Evolutionary conservation across 2,329 filamentous ascomycete species (phyloP).

Genomic region (Rhynchosporium graminicola): DNA sequence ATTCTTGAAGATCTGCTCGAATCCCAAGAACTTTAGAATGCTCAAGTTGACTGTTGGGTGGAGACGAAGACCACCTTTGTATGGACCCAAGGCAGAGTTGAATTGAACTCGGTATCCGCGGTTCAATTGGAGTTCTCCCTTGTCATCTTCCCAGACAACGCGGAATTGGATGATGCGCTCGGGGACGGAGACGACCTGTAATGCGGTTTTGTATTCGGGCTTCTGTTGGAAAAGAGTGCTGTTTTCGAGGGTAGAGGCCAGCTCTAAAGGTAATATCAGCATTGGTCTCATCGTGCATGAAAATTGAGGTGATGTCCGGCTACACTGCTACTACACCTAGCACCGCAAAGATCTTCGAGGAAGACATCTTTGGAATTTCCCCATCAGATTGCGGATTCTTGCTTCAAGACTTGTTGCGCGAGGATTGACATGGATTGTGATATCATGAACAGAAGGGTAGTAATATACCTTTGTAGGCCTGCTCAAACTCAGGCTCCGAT

Average conservation of each 20-base stretch:
- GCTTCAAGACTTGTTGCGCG: neutral
- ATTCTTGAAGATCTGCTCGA: constrained; percentile 99
- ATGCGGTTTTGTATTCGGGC: constrained; percentile 90
- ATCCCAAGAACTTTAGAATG: constrained; percentile 94
- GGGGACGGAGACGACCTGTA: constrained; percentile 83
- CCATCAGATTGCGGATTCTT: neutral
- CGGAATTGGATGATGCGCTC: constrained; percentile 98
- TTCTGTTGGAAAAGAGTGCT: constrained; percentile 90
- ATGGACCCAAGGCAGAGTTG: constrained; percentile 95
- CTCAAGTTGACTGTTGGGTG: constrained; percentile 84
- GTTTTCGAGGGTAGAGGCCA: constrained; percentile 91
- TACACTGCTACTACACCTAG: neutral
- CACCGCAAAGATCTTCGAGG: neutral
- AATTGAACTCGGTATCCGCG: constrained; percentile 96
- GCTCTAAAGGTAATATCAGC: constrained; percentile 59
- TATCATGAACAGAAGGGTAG: constrained; percentile 16
- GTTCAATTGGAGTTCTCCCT: constrained; percentile 86
- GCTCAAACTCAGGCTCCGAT: constrained; percentile 94
- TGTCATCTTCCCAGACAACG: constrained; percentile 95
- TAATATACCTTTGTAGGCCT: constrained; percentile 86
- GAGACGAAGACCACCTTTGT: constrained; percentile 96
- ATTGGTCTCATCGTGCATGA: neutral
- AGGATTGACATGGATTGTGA: constrained; percentile 24
- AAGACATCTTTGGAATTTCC: neutral
- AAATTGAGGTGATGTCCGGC: neutral